Conservation (phyloP, 2,329 filamentous ascomycete species). For the Penicillium sp. region DNA sequence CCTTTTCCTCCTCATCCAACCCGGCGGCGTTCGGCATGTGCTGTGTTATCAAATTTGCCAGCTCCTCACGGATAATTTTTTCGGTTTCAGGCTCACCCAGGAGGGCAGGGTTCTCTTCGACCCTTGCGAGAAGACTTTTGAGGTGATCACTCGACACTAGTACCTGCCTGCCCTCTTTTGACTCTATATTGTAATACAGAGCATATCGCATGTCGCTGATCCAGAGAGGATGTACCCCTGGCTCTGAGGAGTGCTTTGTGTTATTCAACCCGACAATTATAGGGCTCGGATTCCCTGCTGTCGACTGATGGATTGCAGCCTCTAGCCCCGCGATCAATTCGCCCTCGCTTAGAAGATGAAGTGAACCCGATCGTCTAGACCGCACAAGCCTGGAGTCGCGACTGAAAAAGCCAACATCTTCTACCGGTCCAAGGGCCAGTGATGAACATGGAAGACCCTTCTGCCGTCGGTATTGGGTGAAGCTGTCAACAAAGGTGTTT, state of each 20-base stretch:
- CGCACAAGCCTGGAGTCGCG: background rate
- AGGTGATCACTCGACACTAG: background rate
- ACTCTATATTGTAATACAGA: background rate
- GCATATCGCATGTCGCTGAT: background rate
- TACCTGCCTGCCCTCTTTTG: background rate
- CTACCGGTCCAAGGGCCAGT: constrained; percentile 28
- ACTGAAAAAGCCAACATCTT: constrained; percentile 1
- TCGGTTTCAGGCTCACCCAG: constrained; percentile 3
- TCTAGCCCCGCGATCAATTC: background rate
- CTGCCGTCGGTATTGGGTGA: constrained; percentile 24
- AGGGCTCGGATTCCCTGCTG: background rate
- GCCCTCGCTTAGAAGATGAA: background rate
- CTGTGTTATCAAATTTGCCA: background rate
- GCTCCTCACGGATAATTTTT: background rate
- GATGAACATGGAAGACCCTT: constrained; percentile 18
- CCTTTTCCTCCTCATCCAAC: background rate
- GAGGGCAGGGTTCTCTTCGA: background rate
- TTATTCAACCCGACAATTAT: background rate
- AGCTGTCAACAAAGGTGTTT: constrained; percentile 39
- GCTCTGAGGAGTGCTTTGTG: background rate
- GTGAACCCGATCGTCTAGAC: background rate
- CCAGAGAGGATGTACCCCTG: background rate
- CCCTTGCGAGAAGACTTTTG: background rate
- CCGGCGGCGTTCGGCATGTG: background rate
- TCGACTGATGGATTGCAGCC: background rate